Conservation (phyloP, 495 filamentous ascomycete species). For the Parmelia sp. region DNA sequence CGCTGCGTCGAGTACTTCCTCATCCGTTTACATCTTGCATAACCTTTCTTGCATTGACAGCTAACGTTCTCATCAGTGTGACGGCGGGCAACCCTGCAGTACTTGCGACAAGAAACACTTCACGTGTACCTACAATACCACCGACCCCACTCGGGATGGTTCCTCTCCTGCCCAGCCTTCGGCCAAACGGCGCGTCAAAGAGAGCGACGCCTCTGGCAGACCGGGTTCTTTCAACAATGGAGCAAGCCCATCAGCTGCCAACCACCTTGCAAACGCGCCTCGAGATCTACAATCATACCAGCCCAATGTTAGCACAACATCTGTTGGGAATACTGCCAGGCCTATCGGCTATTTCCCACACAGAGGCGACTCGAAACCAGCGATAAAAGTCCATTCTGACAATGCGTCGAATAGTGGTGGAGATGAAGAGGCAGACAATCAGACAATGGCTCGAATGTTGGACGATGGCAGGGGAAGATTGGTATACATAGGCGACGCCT, state of each 20-base stretch:
- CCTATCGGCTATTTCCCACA: not conserved
- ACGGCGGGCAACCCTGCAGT: constrained; percentile 12
- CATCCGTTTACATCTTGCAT: not conserved
- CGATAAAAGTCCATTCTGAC: not conserved
- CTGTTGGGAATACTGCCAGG: constrained; percentile 1
- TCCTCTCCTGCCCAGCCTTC: constrained; percentile 1
- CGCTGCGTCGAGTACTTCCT: not conserved
- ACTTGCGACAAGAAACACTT: constrained; percentile 14
- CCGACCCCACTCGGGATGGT: not conserved
- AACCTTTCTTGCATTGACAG: not conserved
- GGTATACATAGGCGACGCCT: constrained; percentile 67
- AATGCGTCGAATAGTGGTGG: constrained; percentile 38
- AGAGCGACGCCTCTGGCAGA: constrained; percentile 1
- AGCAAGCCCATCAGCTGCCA: not conserved
- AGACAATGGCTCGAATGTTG: constrained; percentile 53
- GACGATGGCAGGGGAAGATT: constrained; percentile 51
- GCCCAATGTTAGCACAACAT: not conserved
- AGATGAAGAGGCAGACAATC: constrained; percentile 53
- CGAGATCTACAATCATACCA: not conserved
- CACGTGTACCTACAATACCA: constrained; percentile 7
- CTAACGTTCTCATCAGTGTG: constrained; percentile 3
- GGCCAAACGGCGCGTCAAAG: constrained; percentile 13
- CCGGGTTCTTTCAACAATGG: not conserved
- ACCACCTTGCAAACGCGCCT: not conserved
- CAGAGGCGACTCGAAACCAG: not conserved